Conservation (phyloP, 2,329 filamentous ascomycete species). For the Trichoderma koningiopsis region DNA sequence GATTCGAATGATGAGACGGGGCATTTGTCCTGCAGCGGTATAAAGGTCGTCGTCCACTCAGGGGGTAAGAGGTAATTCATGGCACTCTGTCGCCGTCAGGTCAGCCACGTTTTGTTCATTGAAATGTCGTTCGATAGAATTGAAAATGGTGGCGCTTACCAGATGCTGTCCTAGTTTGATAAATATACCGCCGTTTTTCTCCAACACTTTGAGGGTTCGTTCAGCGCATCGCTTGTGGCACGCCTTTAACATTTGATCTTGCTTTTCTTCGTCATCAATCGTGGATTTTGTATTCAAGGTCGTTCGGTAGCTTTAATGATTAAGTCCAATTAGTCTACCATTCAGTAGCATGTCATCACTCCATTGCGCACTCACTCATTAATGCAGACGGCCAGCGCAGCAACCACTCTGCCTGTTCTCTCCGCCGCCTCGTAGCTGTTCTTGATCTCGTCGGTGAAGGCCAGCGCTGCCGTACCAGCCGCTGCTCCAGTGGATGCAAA, state of each 20-base stretch:
- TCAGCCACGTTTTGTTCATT: conserved; percentile 30
- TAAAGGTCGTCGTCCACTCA: conserved; percentile 95
- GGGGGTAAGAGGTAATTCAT: conserved; percentile 91
- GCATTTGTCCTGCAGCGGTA: conserved; percentile 93
- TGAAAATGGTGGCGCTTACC: conserved; percentile 44
- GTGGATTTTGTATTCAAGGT: conserved; percentile 73
- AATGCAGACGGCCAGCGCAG: conserved; percentile 76
- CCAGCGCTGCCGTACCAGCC: conserved; percentile 50
- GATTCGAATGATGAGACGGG: conserved; percentile 88
- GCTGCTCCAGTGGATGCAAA: conserved; percentile 55
- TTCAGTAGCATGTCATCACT: background rate
- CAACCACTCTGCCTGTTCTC: conserved; percentile 76
- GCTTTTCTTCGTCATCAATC: conserved; percentile 63
- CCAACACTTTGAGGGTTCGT: conserved; percentile 80
- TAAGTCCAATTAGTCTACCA: background rate
- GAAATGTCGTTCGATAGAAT: background rate
- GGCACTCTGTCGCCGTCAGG: conserved; percentile 62
- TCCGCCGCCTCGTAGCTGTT: conserved; percentile 74
- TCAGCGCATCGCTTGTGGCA: conserved; percentile 94
- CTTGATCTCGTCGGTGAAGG: conserved; percentile 70
- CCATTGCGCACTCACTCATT: conserved; percentile 77
- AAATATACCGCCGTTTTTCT: conserved; percentile 97
- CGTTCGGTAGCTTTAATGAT: conserved; percentile 71
- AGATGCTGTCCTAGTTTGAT: conserved; percentile 97
- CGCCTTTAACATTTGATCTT: conserved; percentile 68